Percentiles rank a stretch among this genome's conserved stretches.
These are phyloP conservation scores for Fusarium xylarioides DNA, from an alignment of 2,329 filamentous ascomycete genomes.

Conservation along the genomic window DNA sequence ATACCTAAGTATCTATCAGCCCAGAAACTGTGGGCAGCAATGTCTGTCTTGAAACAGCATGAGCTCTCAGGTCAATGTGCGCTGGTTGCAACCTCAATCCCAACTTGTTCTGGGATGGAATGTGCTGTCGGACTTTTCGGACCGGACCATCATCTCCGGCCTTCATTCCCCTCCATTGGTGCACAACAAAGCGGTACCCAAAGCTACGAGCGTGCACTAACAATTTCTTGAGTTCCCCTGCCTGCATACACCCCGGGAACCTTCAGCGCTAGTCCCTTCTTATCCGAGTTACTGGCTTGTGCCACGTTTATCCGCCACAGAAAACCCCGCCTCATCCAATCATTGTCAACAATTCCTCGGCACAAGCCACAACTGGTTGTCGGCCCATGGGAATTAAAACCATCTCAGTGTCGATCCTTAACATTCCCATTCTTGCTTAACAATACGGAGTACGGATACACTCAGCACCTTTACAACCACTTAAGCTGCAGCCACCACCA, in stretches of 20 bases:
- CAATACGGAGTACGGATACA: neutral
- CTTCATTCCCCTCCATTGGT: conserved; percentile 8
- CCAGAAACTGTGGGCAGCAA: neutral
- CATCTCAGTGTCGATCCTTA: conserved; percentile 12
- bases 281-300: neutral
- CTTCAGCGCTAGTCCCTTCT: neutral
- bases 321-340: neutral
- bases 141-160: conserved; percentile 29
- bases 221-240: conserved; percentile 22
- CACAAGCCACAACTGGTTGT: conserved; percentile 22
- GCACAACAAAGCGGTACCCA: conserved; percentile 14
- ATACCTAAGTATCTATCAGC: neutral
- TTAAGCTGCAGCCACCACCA: neutral
- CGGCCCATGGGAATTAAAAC: conserved; percentile 17
- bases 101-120: neutral
- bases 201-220: conserved; percentile 30
- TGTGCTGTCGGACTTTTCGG: neutral
- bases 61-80: neutral
- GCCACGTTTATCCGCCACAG: conserved; percentile 22
- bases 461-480: neutral
- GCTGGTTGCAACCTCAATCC: neutral
- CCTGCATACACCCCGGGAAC: neutral
- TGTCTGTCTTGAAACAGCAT: neutral
- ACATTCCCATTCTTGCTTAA: conserved; percentile 28
- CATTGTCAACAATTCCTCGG: neutral